Evolutionary conservation across 768 basidiomycete species (phyloP), one percentile per base, ranked within the genome.

Genomic region (Leccinum subgranulosum): DNA sequence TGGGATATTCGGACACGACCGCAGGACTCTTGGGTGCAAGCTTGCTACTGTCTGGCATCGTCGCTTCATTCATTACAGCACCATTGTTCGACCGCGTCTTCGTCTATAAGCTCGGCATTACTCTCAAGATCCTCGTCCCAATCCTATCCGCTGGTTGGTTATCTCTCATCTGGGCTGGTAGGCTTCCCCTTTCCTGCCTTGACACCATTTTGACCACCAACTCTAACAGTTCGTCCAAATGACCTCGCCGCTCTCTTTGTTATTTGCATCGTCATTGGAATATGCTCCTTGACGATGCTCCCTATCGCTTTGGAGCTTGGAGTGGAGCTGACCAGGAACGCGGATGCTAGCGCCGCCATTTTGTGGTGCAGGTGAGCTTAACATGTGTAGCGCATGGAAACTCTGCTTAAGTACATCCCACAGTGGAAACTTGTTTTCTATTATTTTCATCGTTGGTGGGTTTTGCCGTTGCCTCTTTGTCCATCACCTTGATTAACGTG

Each of bases 61-160:
- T 89, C 2, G 80, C 84, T 10, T 86, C 92, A 0, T 74, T 85
- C 29, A 64, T 85, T 50, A 81, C 86, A 0, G 84, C 91, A 1
- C 92, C 92, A 0, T 70, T 92, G 4, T 87, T 92, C 65, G 92
- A 93, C 65, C 84, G 91, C 19, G 83, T 92, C n/a, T 83, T 94
- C 59, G 92, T 88, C 10, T 81, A 86, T 61, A 83, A 83, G 58
- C 77, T 92, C 39, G 88, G 84, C 0, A 60, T 82, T 11, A 82
- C 85, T 3, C 63, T 79, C 54, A 89, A 87, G 55, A 57, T 83
- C 0, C 65, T 90, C 10, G 78, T 85, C 15, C 90, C 90, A 2
- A 66, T 86, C 46, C 75, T 88, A 6, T 85, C 79, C 15, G 76
- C 64, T 1, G 77, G 78, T 23, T 93, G 90, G 90, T 69, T 93